Base-by-base conservation (phyloP, 1,284 basidiomycete species). In the Apiotrichum siamense region DNA sequence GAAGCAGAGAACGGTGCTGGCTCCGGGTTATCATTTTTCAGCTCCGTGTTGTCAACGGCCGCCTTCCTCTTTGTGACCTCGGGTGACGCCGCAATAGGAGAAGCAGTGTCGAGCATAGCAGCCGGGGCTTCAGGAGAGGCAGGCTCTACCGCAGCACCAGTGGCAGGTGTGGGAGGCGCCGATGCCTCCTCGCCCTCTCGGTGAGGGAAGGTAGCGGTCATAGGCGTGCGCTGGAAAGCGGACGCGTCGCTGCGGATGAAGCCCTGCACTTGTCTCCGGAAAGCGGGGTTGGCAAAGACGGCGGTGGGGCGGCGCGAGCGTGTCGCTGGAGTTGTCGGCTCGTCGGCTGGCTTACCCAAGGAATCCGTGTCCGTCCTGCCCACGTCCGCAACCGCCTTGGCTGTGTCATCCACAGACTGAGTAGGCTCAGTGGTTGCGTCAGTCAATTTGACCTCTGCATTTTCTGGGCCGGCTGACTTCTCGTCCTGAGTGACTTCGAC, bases 201-300 rank as follows among this genome's bases (percentile, higher is more conserved):
- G 12, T 32, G 33, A 3, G 33, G 33, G 33, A 12, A 35, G 9
- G 11, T n/a, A n/a, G 11, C 41, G 3, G 23, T 18, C 18, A 9
- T 35, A 9, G 25, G 18, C 15, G 32, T 44, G 15, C 44, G 37
- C 39, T 43, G 40, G 39, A 39, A 48, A 1, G 31, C 23, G 7
- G 20, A 17, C 18, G 38, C 49, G 10, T 49, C 47, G 23, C 42
- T 26, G 15, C 36, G 47, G 26, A 54, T 43, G 33, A 46, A 49
- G 10, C 36, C 43, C 33, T 54, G 52, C 21, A 49, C 24, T 27
- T 54, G 52, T 3, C 52, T 32, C 26, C 45, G 50, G 32, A 52
- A 43, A 12, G 43, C 43, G 0, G 49, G 27, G 36, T 44, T 50
- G 21, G 42, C 12, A 15, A 45, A 45, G n/a, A n/a, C 32, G 23